These are phyloP conservation scores for Aspergillus pseudotamarii DNA, from an alignment of 2,329 filamentous ascomycete genomes.

Conservation along the genomic window DNA sequence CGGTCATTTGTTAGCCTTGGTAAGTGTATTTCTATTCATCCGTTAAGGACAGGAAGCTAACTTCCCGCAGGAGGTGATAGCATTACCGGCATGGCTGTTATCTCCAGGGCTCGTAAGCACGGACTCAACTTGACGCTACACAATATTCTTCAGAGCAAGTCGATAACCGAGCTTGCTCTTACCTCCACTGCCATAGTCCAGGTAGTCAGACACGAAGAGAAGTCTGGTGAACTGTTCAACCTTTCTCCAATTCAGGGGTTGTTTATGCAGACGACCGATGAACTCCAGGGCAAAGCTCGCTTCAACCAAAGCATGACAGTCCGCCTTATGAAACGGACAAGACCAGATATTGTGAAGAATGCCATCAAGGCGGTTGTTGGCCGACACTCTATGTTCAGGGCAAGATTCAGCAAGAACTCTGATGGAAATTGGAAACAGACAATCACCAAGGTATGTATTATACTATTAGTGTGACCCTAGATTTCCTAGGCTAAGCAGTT, in stretches of 20 bases:
- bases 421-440: constrained; percentile 33
- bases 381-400: constrained; percentile 41
- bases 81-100: constrained; percentile 43
- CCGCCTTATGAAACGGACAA: constrained; percentile 29
- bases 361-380: constrained; percentile 33
- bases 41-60: background rate
- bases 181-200: constrained; percentile 22
- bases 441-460: constrained; percentile 26
- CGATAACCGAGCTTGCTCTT: constrained; percentile 35
- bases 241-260: constrained; percentile 40
- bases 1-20: constrained; percentile 42
- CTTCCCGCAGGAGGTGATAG: constrained; percentile 39
- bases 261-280: constrained; percentile 30
- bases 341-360: constrained; percentile 25
- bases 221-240: constrained; percentile 29
- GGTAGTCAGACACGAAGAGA: constrained; percentile 26
- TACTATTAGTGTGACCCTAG: background rate
- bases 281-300: constrained; percentile 26
- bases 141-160: constrained; percentile 38
- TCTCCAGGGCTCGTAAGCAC: constrained; percentile 40
- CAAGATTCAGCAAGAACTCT: constrained; percentile 27
- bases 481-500: constrained; percentile 14
- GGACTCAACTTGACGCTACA: constrained; percentile 37
- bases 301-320: constrained; percentile 42
- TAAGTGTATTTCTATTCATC: constrained; percentile 21